A percentile compares a stretch with the other conserved stretches of the same genome.
Evolutionary conservation across 108 stramenopile genomes (phyloP).

Genomic region (Pseudonitzschia pungens): DNA sequence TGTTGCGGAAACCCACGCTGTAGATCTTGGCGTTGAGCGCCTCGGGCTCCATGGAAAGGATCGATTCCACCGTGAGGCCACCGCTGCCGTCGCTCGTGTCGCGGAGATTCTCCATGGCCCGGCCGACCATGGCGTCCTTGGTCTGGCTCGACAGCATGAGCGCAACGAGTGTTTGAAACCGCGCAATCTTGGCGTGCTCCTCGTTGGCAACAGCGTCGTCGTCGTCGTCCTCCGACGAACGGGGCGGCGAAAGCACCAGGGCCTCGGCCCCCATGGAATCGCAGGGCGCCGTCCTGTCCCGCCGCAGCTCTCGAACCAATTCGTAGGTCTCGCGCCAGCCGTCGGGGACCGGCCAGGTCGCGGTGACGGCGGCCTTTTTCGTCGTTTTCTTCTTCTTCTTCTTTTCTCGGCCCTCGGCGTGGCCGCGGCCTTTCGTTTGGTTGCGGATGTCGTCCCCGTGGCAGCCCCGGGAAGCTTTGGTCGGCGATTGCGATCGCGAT

Average conservation of each 20-base stretch:
- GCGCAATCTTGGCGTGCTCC: slow-evolving; percentile 40
- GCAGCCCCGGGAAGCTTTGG: too few species aligned
- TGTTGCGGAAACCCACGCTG: slow-evolving; percentile 91
- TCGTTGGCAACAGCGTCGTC: neutral
- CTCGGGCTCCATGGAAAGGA: slow-evolving; percentile 41
- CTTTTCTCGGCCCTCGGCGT: neutral
- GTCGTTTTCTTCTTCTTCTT: slow-evolving; percentile 5
- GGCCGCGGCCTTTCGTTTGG: neutral
- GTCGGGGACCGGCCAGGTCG: slow-evolving; percentile 34
- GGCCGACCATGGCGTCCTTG: slow-evolving; percentile 87
- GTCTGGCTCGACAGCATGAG: slow-evolving; percentile 90
- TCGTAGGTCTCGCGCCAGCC: slow-evolving; percentile 69
- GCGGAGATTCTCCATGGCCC: slow-evolving; percentile 71
- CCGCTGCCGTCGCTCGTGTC: slow-evolving; percentile 36
- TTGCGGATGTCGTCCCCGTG: neutral
- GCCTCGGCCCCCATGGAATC: slow-evolving; percentile 81
- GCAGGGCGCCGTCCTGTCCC: slow-evolving; percentile 79
- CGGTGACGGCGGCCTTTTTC: slow-evolving; percentile 2
- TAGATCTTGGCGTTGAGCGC: slow-evolving; percentile 63
- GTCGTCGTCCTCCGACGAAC: too few species aligned
- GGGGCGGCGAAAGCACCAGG: slow-evolving; percentile 34
- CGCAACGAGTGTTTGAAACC: slow-evolving; percentile 80
- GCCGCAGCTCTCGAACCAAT: slow-evolving; percentile 77
- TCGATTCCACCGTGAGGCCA: slow-evolving; percentile 57
- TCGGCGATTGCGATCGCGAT: neutral